These are phyloP conservation scores for Puccinia polysora DNA, from an alignment of 1,284 basidiomycete genomes.

Conservation along the genomic window DNA sequence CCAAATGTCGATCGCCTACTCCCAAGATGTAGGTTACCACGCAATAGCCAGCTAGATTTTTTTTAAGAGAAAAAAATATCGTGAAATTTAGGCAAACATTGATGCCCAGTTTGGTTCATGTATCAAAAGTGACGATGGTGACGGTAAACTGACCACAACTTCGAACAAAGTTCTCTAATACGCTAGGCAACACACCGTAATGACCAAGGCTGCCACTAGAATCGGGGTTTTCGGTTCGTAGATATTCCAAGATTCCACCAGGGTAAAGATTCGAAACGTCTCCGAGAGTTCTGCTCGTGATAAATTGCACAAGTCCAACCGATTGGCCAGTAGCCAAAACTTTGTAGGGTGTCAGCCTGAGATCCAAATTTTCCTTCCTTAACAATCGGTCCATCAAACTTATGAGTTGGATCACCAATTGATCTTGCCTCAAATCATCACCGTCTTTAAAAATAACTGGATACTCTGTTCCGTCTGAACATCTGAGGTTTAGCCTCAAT, in stretches of 20 bases:
- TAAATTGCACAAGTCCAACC: slow-evolving; percentile 95
- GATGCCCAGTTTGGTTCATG: not conserved
- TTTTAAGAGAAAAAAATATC: not conserved
- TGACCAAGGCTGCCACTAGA: slow-evolving; percentile 79
- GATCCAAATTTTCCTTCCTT: slow-evolving; percentile 89
- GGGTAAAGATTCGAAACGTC: slow-evolving; percentile 80
- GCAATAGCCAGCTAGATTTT: slow-evolving; percentile 79
- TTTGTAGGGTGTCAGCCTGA: slow-evolving; percentile 85
- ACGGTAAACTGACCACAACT: slow-evolving; percentile 76
- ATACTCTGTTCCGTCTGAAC: slow-evolving; percentile 59
- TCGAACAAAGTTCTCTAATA: slow-evolving; percentile 92
- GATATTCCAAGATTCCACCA: slow-evolving; percentile 82
- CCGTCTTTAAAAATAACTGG: slow-evolving; percentile 98
- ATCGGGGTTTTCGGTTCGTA: slow-evolving; percentile 78
- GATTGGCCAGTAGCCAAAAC: slow-evolving; percentile 86
- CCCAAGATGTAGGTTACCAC: slow-evolving; percentile 95
- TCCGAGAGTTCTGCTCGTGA: slow-evolving; percentile 90
- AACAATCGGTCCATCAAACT: slow-evolving; percentile 93
- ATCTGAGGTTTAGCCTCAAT: slow-evolving; percentile 75
- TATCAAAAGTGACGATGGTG: not conserved
- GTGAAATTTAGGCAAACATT: not conserved
- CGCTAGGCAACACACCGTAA: slow-evolving; percentile 80
- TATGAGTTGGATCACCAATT: slow-evolving; percentile 93
- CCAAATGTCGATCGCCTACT: slow-evolving; percentile 93
- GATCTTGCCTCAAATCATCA: slow-evolving; percentile 96